Evolutionary conservation across 2,329 filamentous ascomycete species (phyloP), one percentile per base, ranked within the genome.

Genomic region (Simplicillium sp.): DNA sequence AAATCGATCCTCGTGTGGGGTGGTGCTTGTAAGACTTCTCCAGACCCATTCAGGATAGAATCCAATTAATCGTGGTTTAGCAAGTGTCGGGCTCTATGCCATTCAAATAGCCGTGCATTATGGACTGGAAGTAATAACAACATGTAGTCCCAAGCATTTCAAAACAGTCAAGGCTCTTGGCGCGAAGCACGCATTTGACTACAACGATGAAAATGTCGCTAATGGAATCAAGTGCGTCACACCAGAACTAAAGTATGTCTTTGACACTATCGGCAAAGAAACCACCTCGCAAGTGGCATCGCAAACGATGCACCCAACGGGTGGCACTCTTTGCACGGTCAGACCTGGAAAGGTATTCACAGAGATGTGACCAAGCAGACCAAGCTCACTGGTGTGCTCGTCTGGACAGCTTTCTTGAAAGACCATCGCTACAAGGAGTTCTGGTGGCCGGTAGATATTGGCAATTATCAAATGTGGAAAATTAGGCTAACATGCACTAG

Each of bases 251-350:
- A 41, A 49, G 9, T 59, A 65, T 37, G 57, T 58, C 29, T 65
- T 69, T 38, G 65, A 70, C 40, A 65, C 60, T 0, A 65, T 70
- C 37, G 67, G 67, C n/a, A 56, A 55, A 35, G 34, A 48, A 4
- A 51, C 48, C 0, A 65, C 64, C 0, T 68, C 64, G 1, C 42
- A 32, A 2, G 45, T 46, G 3, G 54, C 56, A 1, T 66, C 60
- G 1, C 44, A 51, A 18, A 53, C 60, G 1, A 46, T 66, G 11
- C 25, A 42, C 5, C 40, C 47, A 7, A 41, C 41, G 3, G 50
- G 53, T 1, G 60, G 62, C 1, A 42, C 37, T 1, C 48, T 69
- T 1, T 67, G 63, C 44, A 70, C 64, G 0, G 63, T 68, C 7
- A 45, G 64, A 2, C 64, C 64, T 0, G 64, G 60, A 1, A 66